These are phyloP conservation scores for Exidia glandulosa DNA, from an alignment of 768 basidiomycete species.

Conservation along the genomic window DNA sequence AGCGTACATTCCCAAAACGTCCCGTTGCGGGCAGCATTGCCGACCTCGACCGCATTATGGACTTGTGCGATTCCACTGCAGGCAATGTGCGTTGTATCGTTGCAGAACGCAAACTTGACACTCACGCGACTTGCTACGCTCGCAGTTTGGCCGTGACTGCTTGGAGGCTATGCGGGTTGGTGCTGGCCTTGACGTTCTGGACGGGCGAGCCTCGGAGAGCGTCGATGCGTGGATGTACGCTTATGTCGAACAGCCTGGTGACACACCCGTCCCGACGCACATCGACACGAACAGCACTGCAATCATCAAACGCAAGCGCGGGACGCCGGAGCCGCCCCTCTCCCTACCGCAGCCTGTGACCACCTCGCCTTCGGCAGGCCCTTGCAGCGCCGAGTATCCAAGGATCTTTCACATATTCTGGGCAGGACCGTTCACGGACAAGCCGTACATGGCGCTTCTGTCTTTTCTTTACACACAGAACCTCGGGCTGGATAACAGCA, in stretches of 20 bases:
- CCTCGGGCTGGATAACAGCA: constrained; percentile 24
- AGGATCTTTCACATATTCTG: constrained; percentile 41
- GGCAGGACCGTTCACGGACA: constrained; percentile 39
- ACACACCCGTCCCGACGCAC: neutral
- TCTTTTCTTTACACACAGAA: constrained; percentile 45
- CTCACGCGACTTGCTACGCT: neutral
- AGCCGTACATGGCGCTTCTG: constrained; percentile 35
- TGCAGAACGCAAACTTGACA: neutral
- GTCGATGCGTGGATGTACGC: neutral
- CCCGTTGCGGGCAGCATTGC: constrained; percentile 25
- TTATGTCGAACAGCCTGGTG: neutral
- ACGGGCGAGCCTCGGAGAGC: neutral
- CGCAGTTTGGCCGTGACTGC: constrained; percentile 32
- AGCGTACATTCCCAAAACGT: constrained; percentile 26
- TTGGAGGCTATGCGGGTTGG: constrained; percentile 34
- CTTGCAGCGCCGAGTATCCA: constrained; percentile 34
- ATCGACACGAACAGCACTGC: neutral
- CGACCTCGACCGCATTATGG: constrained; percentile 32
- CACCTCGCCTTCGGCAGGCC: constrained; percentile 4
- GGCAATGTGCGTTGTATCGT: constrained; percentile 9
- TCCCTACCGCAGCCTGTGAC: neutral
- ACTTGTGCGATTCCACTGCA: constrained; percentile 18
- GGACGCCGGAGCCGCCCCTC: neutral
- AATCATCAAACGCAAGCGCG: neutral
- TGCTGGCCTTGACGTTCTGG: constrained; percentile 26